Evolutionary conservation across 2,329 filamentous ascomycete species (phyloP).

Genomic region (Alternaria ventricosa): DNA sequence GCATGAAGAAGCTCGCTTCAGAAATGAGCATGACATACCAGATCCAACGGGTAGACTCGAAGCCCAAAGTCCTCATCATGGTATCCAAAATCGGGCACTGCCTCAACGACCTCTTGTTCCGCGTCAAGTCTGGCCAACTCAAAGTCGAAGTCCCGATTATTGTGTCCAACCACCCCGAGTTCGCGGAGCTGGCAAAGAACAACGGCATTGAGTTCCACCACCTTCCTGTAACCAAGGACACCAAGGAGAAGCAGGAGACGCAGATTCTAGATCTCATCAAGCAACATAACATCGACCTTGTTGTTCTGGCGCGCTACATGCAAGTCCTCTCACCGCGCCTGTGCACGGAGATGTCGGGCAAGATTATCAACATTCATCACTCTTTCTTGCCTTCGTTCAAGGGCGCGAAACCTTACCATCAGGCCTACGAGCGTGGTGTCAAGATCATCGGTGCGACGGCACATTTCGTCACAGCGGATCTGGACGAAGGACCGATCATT

Average conservation of each 20-base stretch:
- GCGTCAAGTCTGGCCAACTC: slow-evolving; percentile 75
- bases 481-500: slow-evolving; percentile 88
- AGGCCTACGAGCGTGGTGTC: slow-evolving; percentile 83
- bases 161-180: slow-evolving; percentile 83
- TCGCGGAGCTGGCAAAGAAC: slow-evolving; percentile 69
- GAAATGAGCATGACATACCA: slow-evolving; percentile 74
- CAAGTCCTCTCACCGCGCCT: slow-evolving; percentile 79
- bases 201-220: slow-evolving; percentile 83
- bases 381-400: slow-evolving; percentile 87
- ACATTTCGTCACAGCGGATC: slow-evolving; percentile 83
- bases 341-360: slow-evolving; percentile 79
- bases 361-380: slow-evolving; percentile 93
- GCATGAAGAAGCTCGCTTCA: slow-evolving; percentile 67
- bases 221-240: slow-evolving; percentile 79
- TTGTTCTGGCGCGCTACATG: slow-evolving; percentile 87
- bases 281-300: slow-evolving; percentile 74
- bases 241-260: slow-evolving; percentile 75
- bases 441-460: slow-evolving; percentile 89
- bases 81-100: slow-evolving; percentile 89
- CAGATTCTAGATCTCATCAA: slow-evolving; percentile 73
- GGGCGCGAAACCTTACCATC: slow-evolving; percentile 86
- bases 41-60: slow-evolving; percentile 70
- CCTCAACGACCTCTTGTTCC: slow-evolving; percentile 83
- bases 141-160: slow-evolving; percentile 78
- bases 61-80: slow-evolving; percentile 83